Base-by-base conservation (phyloP, 805 yeast genomes). In the Pichia paraexigua region DNA sequence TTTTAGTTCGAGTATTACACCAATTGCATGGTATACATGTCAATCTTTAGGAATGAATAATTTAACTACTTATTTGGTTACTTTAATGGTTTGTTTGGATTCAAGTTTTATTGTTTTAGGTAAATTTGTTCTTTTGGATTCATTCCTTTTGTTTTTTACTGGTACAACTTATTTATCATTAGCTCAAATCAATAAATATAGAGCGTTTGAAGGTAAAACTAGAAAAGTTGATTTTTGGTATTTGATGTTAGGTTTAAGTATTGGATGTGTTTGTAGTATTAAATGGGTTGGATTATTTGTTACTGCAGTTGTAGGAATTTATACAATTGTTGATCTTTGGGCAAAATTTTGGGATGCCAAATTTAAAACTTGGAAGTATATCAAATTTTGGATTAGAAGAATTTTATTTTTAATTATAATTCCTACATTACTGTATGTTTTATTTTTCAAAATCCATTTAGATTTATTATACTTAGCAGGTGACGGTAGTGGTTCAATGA, bases 311-410 rank as follows among this genome's bases (percentile, higher is more conserved):
- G 90, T 94, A 51, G 99, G 99, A 46, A 78, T 89, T 56, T 88
- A 92, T 70, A 90, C 97, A 22, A 74, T 87, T 41, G 85, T 81
- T 49, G 97, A 94, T 62, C 74, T 94, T 61, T 94, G 97, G 96
- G 74, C 77, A 82, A 61, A 94, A 86, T 79, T 89, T 82, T 60
- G 95, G 91, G 57, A 92, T 87, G 45, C 52, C 74, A 72, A 60
- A 13, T 64, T 85, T 57, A 59, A 77, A 5, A 72, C 76, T 74
- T 65, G 62, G 35, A 71, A 68, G 20, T 87, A 85, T 60, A 47
- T 68, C 15, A 68, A 61, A 56, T 89, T 84, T 66, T 86, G 92
- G 91, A 54, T 70, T 21, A 80, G 91, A 6, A 76, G 95, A 68
- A 71, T 75, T 43, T 22, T 82, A 39, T 80, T 79, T n/a, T 72